A percentile compares a stretch with the other conserved stretches of the same genome.
These are phyloP conservation scores for Solanum habrochaites DNA, from an alignment of 257 asterid genomes.

Conservation along the genomic window DNA sequence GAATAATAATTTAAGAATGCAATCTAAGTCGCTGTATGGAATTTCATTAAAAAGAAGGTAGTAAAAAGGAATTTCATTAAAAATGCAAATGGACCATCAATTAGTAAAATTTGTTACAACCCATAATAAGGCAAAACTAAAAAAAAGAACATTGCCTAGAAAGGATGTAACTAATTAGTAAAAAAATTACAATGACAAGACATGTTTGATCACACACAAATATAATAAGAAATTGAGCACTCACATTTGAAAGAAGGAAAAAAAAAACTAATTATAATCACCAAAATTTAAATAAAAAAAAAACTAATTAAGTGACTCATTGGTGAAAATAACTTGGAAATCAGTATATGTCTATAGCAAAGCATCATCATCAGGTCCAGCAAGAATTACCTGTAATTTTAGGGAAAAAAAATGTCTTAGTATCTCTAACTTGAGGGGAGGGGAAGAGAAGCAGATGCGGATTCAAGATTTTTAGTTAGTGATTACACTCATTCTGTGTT, in stretches of 20 bases:
- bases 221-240: background rate
- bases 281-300: background rate
- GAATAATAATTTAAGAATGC: too few species aligned
- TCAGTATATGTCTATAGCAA: slow-evolving; percentile 47
- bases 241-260: slow-evolving; percentile 23
- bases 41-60: background rate
- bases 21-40: too few species aligned
- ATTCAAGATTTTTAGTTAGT: background rate
- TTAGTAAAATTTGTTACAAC: slow-evolving; percentile 51
- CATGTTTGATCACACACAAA: slow-evolving; percentile 14
- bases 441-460: background rate
- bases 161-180: slow-evolving; percentile 26
- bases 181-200: slow-evolving; percentile 8
- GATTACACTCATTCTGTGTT: too few species aligned
- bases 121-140: slow-evolving; percentile 61
- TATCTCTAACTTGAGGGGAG: background rate
- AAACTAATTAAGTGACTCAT: background rate
- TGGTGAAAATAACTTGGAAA: slow-evolving; percentile 13
- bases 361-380: slow-evolving; percentile 96
- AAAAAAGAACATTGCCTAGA: slow-evolving; percentile 57
- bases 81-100: slow-evolving; percentile 16
- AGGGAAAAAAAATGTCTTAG: background rate
- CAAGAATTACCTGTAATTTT: slow-evolving; percentile 61
- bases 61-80: background rate
- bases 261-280: background rate